Conservation (phyloP, 495 filamentous ascomycete species). For the Penicillium antarcticum region DNA sequence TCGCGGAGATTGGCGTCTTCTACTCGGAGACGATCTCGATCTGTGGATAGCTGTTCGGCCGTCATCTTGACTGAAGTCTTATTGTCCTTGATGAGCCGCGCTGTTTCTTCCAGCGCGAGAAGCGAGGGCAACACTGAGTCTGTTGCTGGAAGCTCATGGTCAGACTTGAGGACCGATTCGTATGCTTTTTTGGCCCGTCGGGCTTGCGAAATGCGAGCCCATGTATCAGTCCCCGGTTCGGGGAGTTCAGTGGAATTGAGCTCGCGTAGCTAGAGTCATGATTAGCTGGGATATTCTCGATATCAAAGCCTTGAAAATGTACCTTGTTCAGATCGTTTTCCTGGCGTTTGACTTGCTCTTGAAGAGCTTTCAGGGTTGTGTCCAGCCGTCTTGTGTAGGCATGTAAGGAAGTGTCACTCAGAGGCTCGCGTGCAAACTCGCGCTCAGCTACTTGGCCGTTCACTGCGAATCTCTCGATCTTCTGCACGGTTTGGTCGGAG, state of each 20-base stretch:
- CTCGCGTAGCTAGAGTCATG: constrained; percentile 39
- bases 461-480: constrained; percentile 35
- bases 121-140: constrained; percentile 69
- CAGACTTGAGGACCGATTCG: constrained; percentile 52
- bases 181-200: constrained; percentile 61
- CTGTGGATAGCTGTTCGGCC: constrained; percentile 47
- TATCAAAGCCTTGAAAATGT: neutral
- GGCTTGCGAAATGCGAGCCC: constrained; percentile 49
- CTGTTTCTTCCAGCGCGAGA: constrained; percentile 63
- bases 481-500: constrained; percentile 31
- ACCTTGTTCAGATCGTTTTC: constrained; percentile 59
- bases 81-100: constrained; percentile 60
- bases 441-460: constrained; percentile 36
- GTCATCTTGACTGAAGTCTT: constrained; percentile 56
- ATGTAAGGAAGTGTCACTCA: constrained; percentile 31
- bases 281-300: constrained; percentile 12
- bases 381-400: constrained; percentile 54
- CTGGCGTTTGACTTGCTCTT: constrained; percentile 61
- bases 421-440: constrained; percentile 29
- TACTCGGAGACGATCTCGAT: constrained; percentile 51
- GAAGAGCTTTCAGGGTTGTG: constrained; percentile 60
- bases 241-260: constrained; percentile 42
- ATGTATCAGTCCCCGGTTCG: constrained; percentile 35
- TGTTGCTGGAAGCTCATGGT: constrained; percentile 60
- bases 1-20: constrained; percentile 63